These are phyloP conservation scores for Coniochaeta sp. DNA, from an alignment of 2,329 filamentous ascomycete genomes.

Conservation along the genomic window DNA sequence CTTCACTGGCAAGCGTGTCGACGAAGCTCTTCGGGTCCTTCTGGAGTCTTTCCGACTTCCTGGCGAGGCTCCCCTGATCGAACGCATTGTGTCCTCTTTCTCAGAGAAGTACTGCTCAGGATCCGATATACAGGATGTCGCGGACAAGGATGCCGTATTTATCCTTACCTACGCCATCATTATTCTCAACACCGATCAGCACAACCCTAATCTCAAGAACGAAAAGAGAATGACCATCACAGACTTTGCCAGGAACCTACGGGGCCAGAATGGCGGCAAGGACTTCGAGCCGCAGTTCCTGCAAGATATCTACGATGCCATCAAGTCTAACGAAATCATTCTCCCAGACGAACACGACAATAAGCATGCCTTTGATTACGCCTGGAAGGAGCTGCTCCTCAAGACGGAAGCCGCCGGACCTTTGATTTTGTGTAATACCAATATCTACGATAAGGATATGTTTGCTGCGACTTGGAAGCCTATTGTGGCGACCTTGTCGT, in stretches of 20 bases:
- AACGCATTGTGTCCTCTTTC: slow-evolving; percentile 83
- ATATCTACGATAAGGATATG: slow-evolving; percentile 96
- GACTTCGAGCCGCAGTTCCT: slow-evolving; percentile 82
- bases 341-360: slow-evolving; percentile 96
- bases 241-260: slow-evolving; percentile 82
- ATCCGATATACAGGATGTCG: slow-evolving; percentile 64
- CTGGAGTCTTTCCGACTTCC: slow-evolving; percentile 89
- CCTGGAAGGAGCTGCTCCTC: slow-evolving; percentile 87
- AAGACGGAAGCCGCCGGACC: slow-evolving; percentile 73
- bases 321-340: slow-evolving; percentile 91
- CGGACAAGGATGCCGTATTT: slow-evolving; percentile 80
- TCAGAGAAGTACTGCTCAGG: slow-evolving; percentile 74
- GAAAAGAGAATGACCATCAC: slow-evolving; percentile 76
- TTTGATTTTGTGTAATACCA: slow-evolving; percentile 76
- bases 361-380: slow-evolving; percentile 91
- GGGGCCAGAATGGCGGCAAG: slow-evolving; percentile 77
- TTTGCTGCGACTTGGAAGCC: slow-evolving; percentile 94
- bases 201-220: slow-evolving; percentile 80
- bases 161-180: slow-evolving; percentile 94
- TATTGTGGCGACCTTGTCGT: slow-evolving; percentile 88
- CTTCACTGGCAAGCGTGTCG: slow-evolving; percentile 77
- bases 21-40: slow-evolving; percentile 82
- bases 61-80: slow-evolving; percentile 87
- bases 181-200: slow-evolving; percentile 94
- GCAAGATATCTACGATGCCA: slow-evolving; percentile 80